Percentiles rank a stretch among this genome's conserved stretches.
Evolutionary conservation across 345 rosid genomes (phyloP).

Genomic region (Tarenaya hassleriana): DNA sequence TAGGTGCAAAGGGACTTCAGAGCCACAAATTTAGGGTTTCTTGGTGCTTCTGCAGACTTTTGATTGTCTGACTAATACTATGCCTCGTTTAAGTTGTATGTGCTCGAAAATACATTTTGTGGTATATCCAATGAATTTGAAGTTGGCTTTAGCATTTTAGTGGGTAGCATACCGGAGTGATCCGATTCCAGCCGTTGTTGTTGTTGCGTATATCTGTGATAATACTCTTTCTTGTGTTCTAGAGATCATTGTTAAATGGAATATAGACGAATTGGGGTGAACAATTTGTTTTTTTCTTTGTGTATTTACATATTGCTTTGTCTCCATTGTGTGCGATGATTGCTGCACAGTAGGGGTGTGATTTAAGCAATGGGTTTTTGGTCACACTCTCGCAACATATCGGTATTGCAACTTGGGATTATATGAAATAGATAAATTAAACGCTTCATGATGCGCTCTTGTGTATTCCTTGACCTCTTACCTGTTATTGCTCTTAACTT

Average conservation of each 20-base stretch:
- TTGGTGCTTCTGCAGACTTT: neutral
- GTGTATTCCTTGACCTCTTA: slow-evolving; percentile 1
- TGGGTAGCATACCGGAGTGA: neutral
- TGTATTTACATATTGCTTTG: no score
- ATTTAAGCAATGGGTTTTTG: slow-evolving; percentile 4
- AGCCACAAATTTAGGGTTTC: slow-evolving; percentile 11
- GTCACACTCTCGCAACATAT: no score
- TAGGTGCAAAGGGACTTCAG: neutral
- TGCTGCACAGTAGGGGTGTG: neutral
- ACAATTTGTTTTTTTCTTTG: no score
- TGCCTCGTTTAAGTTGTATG: neutral
- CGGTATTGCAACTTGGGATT: no score
- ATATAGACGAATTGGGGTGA: no score
- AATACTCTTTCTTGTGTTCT: no score
- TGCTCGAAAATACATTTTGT: slow-evolving; percentile 3
- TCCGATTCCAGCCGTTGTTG: neutral
- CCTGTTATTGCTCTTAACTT: neutral
- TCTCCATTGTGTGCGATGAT: no score
- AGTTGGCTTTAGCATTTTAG: neutral
- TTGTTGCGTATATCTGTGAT: neutral
- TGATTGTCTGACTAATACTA: neutral
- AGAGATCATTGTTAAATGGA: no score
- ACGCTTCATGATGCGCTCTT: slow-evolving; percentile 6
- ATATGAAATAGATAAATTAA: neutral
- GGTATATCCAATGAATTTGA: neutral